Conservation (phyloP, 345 rosid genomes). For the Raphanus sativus region DNA sequence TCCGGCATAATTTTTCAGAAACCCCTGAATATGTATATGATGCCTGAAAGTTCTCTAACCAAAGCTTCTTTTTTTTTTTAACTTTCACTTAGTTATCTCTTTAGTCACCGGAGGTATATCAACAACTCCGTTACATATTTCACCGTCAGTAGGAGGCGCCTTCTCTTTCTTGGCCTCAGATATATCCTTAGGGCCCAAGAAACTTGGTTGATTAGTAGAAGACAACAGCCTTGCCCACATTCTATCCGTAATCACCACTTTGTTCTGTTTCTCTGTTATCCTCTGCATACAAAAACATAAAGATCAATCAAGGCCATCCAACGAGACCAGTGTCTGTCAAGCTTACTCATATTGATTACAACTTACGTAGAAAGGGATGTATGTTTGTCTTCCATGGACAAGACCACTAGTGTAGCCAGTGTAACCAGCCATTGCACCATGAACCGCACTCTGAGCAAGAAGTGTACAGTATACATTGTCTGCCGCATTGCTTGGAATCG, state of each 20-base stretch:
- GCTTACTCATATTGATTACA: neutral
- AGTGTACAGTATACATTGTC: conserved; percentile 92
- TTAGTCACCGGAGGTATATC: conserved; percentile 32
- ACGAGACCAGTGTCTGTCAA: neutral
- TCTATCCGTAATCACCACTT: conserved; percentile 78
- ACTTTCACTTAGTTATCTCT: conserved; percentile 28
- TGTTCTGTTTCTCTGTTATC: conserved; percentile 77
- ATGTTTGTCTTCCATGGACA: conserved; percentile 79
- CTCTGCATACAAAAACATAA: conserved; percentile 46
- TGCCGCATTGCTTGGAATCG: conserved; percentile 82
- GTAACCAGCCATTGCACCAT: conserved; percentile 94
- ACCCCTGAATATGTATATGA: neutral
- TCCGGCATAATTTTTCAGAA: neutral
- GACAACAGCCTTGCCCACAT: conserved; percentile 97
- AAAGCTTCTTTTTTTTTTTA: neutral
- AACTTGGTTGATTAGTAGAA: conserved; percentile 89
- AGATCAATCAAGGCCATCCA: neutral
- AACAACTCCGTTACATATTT: conserved; percentile 3
- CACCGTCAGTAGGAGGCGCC: conserved; percentile 32
- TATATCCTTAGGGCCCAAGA: conserved; percentile 47
- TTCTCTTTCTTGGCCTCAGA: conserved; percentile 41
- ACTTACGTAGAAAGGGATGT: conserved; percentile 80
- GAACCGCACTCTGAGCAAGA: conserved; percentile 85
- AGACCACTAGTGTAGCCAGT: conserved; percentile 82
- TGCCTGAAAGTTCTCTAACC: neutral